Evolutionary conservation across 1,139 yeast genomes (phyloP), one percentile per base, ranked within the genome.

Genomic region (Protomyces inundatus): DNA sequence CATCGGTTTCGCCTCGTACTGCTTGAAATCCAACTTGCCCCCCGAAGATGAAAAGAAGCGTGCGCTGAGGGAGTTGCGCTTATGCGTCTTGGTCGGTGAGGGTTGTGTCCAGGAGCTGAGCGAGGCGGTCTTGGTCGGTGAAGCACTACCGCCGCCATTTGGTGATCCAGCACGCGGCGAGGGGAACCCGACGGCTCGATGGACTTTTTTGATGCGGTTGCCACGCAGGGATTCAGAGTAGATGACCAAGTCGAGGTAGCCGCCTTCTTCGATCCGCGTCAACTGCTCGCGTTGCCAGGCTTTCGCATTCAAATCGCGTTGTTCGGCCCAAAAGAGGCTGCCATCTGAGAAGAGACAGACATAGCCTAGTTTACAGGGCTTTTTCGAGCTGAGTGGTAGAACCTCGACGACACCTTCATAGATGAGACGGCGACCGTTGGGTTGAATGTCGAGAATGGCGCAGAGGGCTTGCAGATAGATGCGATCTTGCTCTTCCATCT

Each of bases 311-410:
- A 50, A 51, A 4, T 58, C 62, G n/a, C 54, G 62, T 10, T 42
- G 56, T 7, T 48, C 35, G 5, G 55, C 45, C 62, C 62, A 58
- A 35, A 52, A 58, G n/a, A 58, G 56, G 10, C 52, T 42, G 16
- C 56, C 62, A 23, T 58, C 62, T 6, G 56, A 51, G 40, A 58
- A 58, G 23, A 58, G 53, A 9, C 53, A 33, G 36, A 50, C 62
- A 34, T 58, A 58, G 32, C 54, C 54, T 14, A 58, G 53, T 52
- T 52, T 58, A 34, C 56, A 58, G 12, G 42, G 56, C 37, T 58
- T 58, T 39, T 58, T 58, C 34, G 56, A 51, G 23, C 56, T 51
- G 35, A 58, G 48, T 6, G 62, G 56, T 42, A 51, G 51, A 5
- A 50, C 54, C 6, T 35, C 35, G 16, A 58, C 54, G 14, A 40